Conservation (phyloP, 139 green algal species). For the Helicosporidium sp. region DNA sequence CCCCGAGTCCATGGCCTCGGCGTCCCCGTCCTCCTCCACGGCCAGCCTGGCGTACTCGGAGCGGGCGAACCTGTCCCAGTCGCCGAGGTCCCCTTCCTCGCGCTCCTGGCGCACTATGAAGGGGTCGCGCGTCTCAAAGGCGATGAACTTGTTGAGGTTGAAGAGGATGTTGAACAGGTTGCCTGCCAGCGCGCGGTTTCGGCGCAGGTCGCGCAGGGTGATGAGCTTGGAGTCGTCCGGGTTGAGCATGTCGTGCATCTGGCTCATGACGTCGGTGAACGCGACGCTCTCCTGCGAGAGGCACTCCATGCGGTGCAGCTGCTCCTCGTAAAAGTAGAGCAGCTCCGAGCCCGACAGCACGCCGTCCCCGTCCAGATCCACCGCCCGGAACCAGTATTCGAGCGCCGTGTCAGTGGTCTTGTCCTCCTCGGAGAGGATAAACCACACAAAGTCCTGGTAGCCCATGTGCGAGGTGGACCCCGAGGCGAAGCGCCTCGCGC, state of each 20-base stretch:
- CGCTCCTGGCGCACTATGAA: slow-evolving; percentile 60
- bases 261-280: slow-evolving; percentile 44
- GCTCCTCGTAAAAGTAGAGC: slow-evolving; percentile 95
- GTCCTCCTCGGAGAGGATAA: slow-evolving; percentile 97
- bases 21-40: slow-evolving; percentile 71
- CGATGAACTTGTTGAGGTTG: slow-evolving; percentile 98
- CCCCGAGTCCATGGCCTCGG: slow-evolving; percentile 11
- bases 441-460: slow-evolving; percentile 99
- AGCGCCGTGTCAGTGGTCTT: slow-evolving; percentile 76
- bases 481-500: slow-evolving; percentile 38
- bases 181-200: slow-evolving; percentile 38
- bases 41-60: slow-evolving; percentile 67
- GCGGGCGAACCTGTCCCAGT: slow-evolving; percentile 70
- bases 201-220: slow-evolving; percentile 67
- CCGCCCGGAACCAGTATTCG: slow-evolving; percentile 87
- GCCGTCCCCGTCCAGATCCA: slow-evolving; percentile 83
- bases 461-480: slow-evolving; percentile 63
- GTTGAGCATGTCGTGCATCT: slow-evolving; percentile 94
- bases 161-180: slow-evolving; percentile 96
- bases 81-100: slow-evolving; percentile 36
- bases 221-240: slow-evolving; percentile 30
- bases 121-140: slow-evolving; percentile 82
- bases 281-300: slow-evolving; percentile 53
- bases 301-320: slow-evolving; percentile 92
- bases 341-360: slow-evolving; percentile 64